Evolutionary conservation across 2,329 filamentous ascomycete genomes (phyloP), one percentile per base, ranked within the genome.

Genomic region (Apiospora saccharicola): DNA sequence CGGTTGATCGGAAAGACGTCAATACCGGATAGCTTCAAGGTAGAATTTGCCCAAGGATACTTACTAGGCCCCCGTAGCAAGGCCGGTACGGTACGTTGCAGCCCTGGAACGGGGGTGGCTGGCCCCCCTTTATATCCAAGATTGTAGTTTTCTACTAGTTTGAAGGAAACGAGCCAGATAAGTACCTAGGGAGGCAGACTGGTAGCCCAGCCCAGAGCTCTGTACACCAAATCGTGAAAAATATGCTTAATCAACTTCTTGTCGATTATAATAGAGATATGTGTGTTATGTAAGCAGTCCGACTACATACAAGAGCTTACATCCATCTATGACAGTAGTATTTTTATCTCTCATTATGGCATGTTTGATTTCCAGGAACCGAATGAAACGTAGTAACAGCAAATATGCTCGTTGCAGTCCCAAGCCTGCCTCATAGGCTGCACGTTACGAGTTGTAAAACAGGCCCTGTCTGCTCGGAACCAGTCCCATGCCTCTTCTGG

Each of bases 221-320:
- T 41, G 57, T 22, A 10, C n/a, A 10, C n/a, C 34, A 3, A 64
- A n/a, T n/a, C 57, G 34, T 41, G 19, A 41, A 64, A 64, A 61
- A 34, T 14, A 34, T 8, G 26, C 26, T n/a, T 6, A 3, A 8
- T 4, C 19, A 22, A 14, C 30, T 64, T 64, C 30, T 37, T 3
- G 19, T n/a, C 4, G 57, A 64, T 7, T 64, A 64, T 64, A 64
- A 3, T 41, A 41, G 1, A 41, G 10, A 41, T 41, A 61, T 12
- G 34, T 41, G 37, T 12, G 34, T 64, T 64, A 64, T 64, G 57
- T 64, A 64, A 64, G 57, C 57, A 41, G 34, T 24, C 30, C n/a
- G 57, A n/a, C 57, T 64, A n/a, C 57, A 30, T 22, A 13, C 1
- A 41, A 41, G 10, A 41, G 5, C 49, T 61, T 37, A 24, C 34